Percentiles rank a stretch among this genome's conserved stretches.
Evolutionary conservation across 768 basidiomycete species (phyloP).

Genomic region (Lepiota brunneoincarnata): DNA sequence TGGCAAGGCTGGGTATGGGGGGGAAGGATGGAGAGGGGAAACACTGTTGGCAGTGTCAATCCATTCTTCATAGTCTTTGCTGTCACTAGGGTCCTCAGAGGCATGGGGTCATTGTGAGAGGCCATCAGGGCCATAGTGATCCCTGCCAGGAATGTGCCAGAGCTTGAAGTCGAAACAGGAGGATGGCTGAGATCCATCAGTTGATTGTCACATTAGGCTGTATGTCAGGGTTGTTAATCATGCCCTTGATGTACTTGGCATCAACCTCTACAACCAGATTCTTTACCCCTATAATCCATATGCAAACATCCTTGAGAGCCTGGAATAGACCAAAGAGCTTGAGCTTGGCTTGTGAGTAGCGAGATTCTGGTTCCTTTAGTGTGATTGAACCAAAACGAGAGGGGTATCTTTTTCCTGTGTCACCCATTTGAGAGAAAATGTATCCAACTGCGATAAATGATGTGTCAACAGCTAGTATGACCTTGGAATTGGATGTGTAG

Average conservation of each 20-base stretch:
- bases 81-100: slow-evolving; percentile 5
- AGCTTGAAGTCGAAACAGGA: too few relatives aligned
- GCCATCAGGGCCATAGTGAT: slow-evolving; percentile 16
- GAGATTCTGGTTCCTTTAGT: slow-evolving; percentile 18
- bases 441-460: slow-evolving; percentile 16
- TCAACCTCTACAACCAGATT: slow-evolving; percentile 25
- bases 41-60: slow-evolving; percentile 12
- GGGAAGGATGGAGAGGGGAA: too few relatives aligned
- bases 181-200: slow-evolving; percentile 24
- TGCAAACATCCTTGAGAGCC: slow-evolving; percentile 15
- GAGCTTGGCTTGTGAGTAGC: slow-evolving; percentile 31
- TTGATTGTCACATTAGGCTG: slow-evolving; percentile 28
- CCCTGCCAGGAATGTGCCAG: slow-evolving; percentile 21
- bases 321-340: slow-evolving; percentile 30
- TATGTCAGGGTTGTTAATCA: slow-evolving; percentile 29
- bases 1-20: too few relatives aligned
- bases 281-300: slow-evolving; percentile 23
- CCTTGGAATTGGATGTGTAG: slow-evolving; percentile 12
- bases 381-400: slow-evolving; percentile 18
- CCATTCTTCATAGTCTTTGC: slow-evolving; percentile 22
- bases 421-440: slow-evolving; percentile 12
- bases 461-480: slow-evolving; percentile 20
- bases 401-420: slow-evolving; percentile 11
- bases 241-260: slow-evolving; percentile 30
- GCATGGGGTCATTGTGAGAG: slow-evolving; percentile 17